These are phyloP conservation scores for Lichina pygmaea DNA, from an alignment of 495 filamentous ascomycete genomes.

Conservation along the genomic window DNA sequence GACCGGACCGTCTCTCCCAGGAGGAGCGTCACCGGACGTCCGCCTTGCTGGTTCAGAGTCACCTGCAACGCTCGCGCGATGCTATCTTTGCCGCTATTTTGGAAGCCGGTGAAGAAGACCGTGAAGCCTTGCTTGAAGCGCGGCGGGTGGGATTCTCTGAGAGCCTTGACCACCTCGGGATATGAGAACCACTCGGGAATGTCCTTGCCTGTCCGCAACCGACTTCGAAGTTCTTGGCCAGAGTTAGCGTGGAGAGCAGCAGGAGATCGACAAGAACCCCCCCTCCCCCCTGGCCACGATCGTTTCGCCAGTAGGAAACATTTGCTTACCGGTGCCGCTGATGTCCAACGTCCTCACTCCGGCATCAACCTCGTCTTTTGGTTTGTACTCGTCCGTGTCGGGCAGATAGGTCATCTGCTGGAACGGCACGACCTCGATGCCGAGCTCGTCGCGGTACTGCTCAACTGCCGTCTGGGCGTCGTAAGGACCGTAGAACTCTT, in stretches of 20 bases:
- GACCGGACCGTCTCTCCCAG: slow-evolving; percentile 83
- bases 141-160: slow-evolving; percentile 81
- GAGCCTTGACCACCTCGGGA: slow-evolving; percentile 88
- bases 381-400: slow-evolving; percentile 85
- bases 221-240: slow-evolving; percentile 48
- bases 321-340: slow-evolving; percentile 38
- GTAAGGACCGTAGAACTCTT: slow-evolving; percentile 95
- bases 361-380: slow-evolving; percentile 61
- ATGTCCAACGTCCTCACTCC: slow-evolving; percentile 87
- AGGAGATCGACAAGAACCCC: not conserved
- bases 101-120: slow-evolving; percentile 89
- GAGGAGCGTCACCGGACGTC: slow-evolving; percentile 76
- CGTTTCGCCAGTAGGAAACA: not conserved
- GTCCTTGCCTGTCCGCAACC: slow-evolving; percentile 67
- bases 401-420: slow-evolving; percentile 98
- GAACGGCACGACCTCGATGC: slow-evolving; percentile 96
- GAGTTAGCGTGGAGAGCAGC: not conserved
- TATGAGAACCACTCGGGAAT: slow-evolving; percentile 99
- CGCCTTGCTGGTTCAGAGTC: slow-evolving; percentile 93
- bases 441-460: slow-evolving; percentile 86
- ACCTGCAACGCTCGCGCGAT: slow-evolving; percentile 89
- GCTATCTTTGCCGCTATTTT: slow-evolving; percentile 89
- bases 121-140: slow-evolving; percentile 84
- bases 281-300: not conserved
- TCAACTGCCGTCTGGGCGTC: slow-evolving; percentile 95